Evolutionary conservation across 2,329 filamentous ascomycete genomes (phyloP), one percentile per base, ranked within the genome.

Genomic region (Arthrobotrys iridis): DNA sequence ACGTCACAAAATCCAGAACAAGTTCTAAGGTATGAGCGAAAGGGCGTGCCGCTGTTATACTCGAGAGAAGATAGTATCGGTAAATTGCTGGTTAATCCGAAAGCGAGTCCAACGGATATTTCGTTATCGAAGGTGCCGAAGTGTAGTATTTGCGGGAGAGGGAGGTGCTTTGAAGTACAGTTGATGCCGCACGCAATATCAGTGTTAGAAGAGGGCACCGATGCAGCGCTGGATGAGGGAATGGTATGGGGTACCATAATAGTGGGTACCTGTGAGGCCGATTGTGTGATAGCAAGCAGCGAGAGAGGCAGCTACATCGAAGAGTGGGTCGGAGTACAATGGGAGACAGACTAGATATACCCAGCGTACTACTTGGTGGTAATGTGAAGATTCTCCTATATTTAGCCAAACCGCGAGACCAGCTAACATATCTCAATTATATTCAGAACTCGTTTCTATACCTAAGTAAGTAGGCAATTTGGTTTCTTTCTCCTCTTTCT

Each of bases 171-270:
- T 81, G 95, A 99, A 85, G 85, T 97, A 71, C 95, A 99, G 85
- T 84, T 99, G 77, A 93, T 91, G 78, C 95, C 95, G 41, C 91
- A 96, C 81, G 90, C 93, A 2, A 99, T 99, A 79, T 88, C 89
- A 28, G 91, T 96, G 84, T 84, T 98, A 63, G 95, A 98, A 84
- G 89, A 87, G 1, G 87, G 88, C 7, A 91, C 93, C 43, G 89
- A 90, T 67, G 87, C 87, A 40, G 80, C 90, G 18, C 82, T 84
- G 65, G 82, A 84, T 83, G 86, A 96, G 84, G 95, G 93, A 0
- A 99, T 99, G 95, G 95, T 99, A 80, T 99, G 95, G 95, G 94
- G 94, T 0, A 98, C 93, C 0, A 87, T 99, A 6, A 88, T 99
- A 70, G 85, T 98, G 37, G 93, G 89, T 0, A 93, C 96, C 5